Conservation (phyloP, 495 filamentous ascomycete genomes). For the Penicillium cinerascens region DNA sequence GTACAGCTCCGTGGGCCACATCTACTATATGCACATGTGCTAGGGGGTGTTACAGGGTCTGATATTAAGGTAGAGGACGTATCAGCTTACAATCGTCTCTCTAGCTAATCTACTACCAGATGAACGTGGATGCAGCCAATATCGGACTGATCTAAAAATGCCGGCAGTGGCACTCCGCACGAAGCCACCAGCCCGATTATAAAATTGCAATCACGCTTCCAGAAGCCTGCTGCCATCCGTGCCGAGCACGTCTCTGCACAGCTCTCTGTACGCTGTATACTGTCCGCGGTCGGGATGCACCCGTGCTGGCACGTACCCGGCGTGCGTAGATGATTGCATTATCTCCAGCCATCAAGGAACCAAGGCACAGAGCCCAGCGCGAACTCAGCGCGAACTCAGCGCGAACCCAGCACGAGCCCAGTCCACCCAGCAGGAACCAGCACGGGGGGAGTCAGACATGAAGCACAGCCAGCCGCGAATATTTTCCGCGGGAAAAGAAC, state of each 20-base stretch:
- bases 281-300: conserved; percentile 11
- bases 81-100: too few species aligned
- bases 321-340: conserved; percentile 17
- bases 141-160: not conserved
- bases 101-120: too few species aligned
- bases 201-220: conserved; percentile 2
- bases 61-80: too few species aligned
- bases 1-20: too few species aligned
- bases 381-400: not conserved
- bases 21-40: too few species aligned
- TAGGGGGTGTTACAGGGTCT: too few species aligned
- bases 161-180: too few species aligned
- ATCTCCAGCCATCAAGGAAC: conserved; percentile 1
- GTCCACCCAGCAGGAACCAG: too few species aligned
- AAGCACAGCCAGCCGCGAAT: not conserved
- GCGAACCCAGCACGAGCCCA: too few species aligned
- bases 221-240: conserved; percentile 18
- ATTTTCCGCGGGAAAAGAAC: conserved; percentile 11
- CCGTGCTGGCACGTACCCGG: conserved; percentile 18
- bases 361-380: not conserved
- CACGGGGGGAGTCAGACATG: not conserved
- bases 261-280: conserved; percentile 10
- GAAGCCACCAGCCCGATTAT: too few species aligned
- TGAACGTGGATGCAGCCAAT: not conserved
- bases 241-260: conserved; percentile 5